These are phyloP conservation scores for Cyberlindnera mrakii DNA, from an alignment of 805 yeast species.

Conservation along the genomic window DNA sequence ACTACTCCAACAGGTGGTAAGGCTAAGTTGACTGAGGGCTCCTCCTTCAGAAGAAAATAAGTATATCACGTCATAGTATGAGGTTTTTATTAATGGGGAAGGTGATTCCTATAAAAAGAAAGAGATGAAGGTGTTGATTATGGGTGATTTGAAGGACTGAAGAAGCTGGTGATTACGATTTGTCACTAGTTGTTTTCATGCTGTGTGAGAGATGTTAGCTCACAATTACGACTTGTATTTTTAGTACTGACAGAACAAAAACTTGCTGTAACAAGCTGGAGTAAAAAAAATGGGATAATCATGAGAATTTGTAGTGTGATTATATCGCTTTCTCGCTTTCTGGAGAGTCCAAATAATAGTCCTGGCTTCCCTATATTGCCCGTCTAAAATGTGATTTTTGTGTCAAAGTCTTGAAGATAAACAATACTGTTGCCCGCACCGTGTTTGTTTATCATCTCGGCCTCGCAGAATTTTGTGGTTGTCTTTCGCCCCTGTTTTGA, in stretches of 20 bases:
- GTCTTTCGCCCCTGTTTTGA: too few species aligned
- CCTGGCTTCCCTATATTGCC: neutral
- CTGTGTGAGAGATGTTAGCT: neutral
- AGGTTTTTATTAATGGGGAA: neutral
- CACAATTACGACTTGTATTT: slow-evolving; percentile 9
- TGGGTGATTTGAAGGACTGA: neutral
- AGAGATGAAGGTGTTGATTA: neutral
- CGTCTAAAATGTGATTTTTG: neutral
- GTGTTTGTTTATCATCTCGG: too few species aligned
- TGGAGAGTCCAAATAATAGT: too few species aligned
- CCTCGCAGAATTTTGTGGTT: too few species aligned
- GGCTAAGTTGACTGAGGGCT: slow-evolving; percentile 99
- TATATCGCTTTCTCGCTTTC: too few species aligned
- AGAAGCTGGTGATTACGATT: neutral
- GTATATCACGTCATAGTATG: slow-evolving; percentile 1
- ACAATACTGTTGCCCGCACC: too few species aligned
- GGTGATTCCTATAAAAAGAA: neutral
- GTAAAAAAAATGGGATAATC: neutral
- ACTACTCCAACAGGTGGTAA: slow-evolving; percentile 99
- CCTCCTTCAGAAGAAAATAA: slow-evolving; percentile 99
- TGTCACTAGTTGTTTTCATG: neutral
- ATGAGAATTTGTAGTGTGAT: neutral
- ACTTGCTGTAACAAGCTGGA: neutral
- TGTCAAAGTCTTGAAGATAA: neutral
- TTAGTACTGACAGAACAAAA: slow-evolving; percentile 1